Conservation (phyloP, 2,329 filamentous ascomycete genomes). For the Aureobasidium musti region DNA sequence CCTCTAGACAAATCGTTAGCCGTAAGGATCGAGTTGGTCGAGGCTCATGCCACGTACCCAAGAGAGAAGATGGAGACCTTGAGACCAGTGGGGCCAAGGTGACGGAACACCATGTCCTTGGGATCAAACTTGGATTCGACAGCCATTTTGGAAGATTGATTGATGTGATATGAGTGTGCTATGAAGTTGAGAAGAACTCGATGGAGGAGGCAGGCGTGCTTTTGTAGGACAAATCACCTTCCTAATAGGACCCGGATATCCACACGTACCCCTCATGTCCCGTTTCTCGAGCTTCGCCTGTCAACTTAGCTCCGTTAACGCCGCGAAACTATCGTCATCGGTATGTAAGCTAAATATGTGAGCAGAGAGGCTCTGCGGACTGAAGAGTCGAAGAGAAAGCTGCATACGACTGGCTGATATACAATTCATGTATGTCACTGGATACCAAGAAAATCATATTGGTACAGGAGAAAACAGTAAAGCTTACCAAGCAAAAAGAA, state of each 20-base stretch:
- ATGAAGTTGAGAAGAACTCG: slow-evolving; percentile 2
- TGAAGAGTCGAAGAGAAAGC: background rate
- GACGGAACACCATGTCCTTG: slow-evolving; percentile 52
- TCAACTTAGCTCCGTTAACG: slow-evolving; percentile 10
- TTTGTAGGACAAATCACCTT: slow-evolving; percentile 26
- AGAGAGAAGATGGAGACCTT: slow-evolving; percentile 43
- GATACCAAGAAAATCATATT: background rate
- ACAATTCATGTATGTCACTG: background rate
- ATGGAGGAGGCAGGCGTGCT: slow-evolving; percentile 9
- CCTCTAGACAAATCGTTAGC: slow-evolving; percentile 33
- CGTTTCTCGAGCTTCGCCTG: background rate
- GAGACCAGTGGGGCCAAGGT: slow-evolving; percentile 51
- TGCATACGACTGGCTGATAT: no score
- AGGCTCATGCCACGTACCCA: background rate
- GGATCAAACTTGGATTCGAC: slow-evolving; percentile 53
- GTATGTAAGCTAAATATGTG: background rate
- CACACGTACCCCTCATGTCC: slow-evolving; percentile 1
- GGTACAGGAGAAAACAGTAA: background rate
- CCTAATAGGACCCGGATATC: slow-evolving; percentile 6
- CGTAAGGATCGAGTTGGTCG: background rate
- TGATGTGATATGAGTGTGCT: background rate
- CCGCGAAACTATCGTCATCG: slow-evolving; percentile 8
- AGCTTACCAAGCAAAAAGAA: slow-evolving; percentile 4
- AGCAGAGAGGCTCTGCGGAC: background rate
- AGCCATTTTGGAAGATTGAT: slow-evolving; percentile 30